These are phyloP conservation scores for Mortierella claussenii DNA, from an alignment of 192 early-diverging fungal species.

Conservation along the genomic window DNA sequence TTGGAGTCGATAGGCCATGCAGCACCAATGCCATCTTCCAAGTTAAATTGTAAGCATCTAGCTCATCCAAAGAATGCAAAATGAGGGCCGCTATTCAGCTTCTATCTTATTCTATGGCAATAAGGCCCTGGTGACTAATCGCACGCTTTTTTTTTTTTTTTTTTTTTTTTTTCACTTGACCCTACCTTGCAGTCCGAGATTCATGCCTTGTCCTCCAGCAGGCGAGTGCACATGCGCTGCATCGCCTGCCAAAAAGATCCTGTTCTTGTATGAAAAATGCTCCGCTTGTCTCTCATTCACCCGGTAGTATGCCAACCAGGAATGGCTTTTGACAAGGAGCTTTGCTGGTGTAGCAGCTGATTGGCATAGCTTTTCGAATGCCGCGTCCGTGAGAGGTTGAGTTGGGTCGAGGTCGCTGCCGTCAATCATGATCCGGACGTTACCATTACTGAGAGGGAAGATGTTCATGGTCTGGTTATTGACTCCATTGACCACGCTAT, in stretches of 20 bases:
- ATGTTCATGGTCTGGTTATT: conserved; percentile 44
- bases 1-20: conserved; percentile 1
- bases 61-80: conserved; percentile 26
- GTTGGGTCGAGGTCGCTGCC: conserved; percentile 19
- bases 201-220: conserved; percentile 54
- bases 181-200: conserved; percentile 52
- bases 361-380: conserved; percentile 18
- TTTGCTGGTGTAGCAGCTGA: conserved; percentile 15
- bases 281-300: conserved; percentile 38
- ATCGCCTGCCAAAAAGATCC: conserved; percentile 60
- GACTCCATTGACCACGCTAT: conserved; percentile 31
- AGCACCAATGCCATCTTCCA: conserved; percentile 61
- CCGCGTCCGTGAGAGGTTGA: conserved; percentile 14
- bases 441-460: conserved; percentile 29
- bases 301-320: conserved; percentile 38
- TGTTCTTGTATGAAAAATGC: conserved; percentile 28
- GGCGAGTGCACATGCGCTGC: conserved; percentile 59
- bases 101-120: no score
- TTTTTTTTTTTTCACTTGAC: no score
- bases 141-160: no score
- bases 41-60: conserved; percentile 55
- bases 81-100: background rate
- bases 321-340: conserved; percentile 8
- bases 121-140: no score
- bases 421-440: conserved; percentile 41